Percentiles rank a stretch among this genome's conserved stretches.
phyloP scores from a whole-genome alignment of 2,329 filamentous ascomycete species.

The Colletotrichum sp. region DNA sequence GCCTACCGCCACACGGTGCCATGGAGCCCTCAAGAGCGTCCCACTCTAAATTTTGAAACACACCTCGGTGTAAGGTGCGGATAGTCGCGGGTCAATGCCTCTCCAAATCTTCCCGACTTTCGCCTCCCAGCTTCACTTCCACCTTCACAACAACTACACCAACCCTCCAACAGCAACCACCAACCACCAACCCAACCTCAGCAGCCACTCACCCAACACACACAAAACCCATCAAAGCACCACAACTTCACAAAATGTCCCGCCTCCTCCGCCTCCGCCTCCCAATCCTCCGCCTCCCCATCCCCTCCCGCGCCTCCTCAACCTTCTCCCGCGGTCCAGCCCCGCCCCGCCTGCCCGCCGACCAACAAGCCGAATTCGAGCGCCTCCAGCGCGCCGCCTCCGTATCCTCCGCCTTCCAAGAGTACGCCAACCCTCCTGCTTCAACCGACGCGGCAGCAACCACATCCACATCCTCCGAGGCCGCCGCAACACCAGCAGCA shows the following conservation, averaged over 20 bases:
- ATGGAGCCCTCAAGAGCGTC: too few species aligned
- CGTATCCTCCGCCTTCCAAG: constrained; percentile 45
- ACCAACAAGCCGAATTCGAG: constrained; percentile 91
- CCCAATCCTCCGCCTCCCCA: constrained; percentile 1
- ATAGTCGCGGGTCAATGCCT: not conserved
- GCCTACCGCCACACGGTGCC: too few species aligned
- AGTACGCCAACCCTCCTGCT: constrained; percentile 23
- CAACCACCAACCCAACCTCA: not conserved
- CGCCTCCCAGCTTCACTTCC: not conserved
- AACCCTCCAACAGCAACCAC: not conserved
- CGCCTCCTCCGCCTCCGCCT: constrained; percentile 25
- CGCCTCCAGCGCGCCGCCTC: constrained; percentile 73
- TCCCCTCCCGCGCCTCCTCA: constrained; percentile 30
- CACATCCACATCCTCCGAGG: constrained; percentile 11
- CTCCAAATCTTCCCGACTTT: not conserved
- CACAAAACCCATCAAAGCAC: not conserved
- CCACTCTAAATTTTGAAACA: too few species aligned
- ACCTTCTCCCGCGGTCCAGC: constrained; percentile 63
- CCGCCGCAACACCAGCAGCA: constrained; percentile 26
- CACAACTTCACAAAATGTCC: constrained; percentile 21
- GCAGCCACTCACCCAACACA: not conserved
- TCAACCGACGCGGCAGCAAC: too few species aligned
- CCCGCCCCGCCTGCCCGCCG: constrained; percentile 85
- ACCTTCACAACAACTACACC: not conserved
- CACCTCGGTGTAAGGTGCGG: too few species aligned